Base-by-base conservation (phyloP, 1,139 yeast genomes). In the Yamadazyma siamensis region DNA sequence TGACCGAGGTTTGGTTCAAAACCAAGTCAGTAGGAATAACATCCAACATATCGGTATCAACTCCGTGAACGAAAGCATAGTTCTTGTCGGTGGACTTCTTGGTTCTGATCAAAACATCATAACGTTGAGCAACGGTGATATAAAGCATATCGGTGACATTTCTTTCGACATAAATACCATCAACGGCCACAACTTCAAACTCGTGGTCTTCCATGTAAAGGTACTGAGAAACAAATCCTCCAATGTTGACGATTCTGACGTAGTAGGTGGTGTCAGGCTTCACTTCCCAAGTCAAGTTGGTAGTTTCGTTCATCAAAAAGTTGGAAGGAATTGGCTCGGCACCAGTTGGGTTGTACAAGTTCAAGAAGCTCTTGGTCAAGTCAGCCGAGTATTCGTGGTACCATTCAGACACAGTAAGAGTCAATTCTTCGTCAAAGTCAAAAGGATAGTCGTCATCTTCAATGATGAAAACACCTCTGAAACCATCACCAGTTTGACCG, bases 281-380 rank as follows among this genome's bases (percentile, higher is more conserved):
- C 34, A 83, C 81, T 15, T 54, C 33, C 58, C 85, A 64, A 3
- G 83, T 68, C 13, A 59, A 67, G 45, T 78, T 77, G 33, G 72
- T 68, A 9, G 83, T 67, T 40, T 82, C 83, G 49, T 82, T 81
- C 50, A 82, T 71, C 33, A 82, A 59, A 22, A 76, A 47, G 47
- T 75, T 78, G 40, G 77, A 77, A 6, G 91, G 91, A 35, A 82
- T 71, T 22, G 91, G 91, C 52, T 83, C 94, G 23, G 85, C 87
- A 33, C 94, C 94, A 2, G 89, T 81, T 19, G 94, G 94, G 44
- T 83, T 83, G 50, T 71, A 82, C 40, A 81, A 57, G 29, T 70
- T 69, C 49, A 80, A 55, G 54, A 81, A 82, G 21, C 57, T 54
- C 7, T 56, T 46, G 33, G 65, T 55, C 26, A 80, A 60, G 2